Evolutionary conservation across 208 protist genomes (phyloP).

Genomic region (Borovskyia barvae): DNA sequence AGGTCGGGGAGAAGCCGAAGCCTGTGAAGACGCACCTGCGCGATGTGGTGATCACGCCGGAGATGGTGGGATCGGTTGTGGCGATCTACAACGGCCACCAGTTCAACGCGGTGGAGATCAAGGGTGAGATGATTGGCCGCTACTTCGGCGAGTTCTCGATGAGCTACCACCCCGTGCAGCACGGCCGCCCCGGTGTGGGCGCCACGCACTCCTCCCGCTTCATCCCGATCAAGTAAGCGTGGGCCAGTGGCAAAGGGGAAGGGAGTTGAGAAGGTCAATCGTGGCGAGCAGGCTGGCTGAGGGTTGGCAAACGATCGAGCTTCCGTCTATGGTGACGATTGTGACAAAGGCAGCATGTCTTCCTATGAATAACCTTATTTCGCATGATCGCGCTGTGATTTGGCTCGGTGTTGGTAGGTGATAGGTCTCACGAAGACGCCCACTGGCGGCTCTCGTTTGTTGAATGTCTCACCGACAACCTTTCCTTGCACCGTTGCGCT

Average conservation of each 20-base stretch:
- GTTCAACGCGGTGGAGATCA: conserved; percentile 99
- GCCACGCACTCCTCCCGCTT: conserved; percentile 95
- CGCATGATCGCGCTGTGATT: too few species aligned
- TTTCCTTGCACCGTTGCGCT: too few species aligned
- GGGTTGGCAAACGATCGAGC: too few species aligned
- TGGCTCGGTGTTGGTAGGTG: too few species aligned
- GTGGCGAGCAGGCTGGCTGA: too few species aligned
- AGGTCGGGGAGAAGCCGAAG: conserved; percentile 97
- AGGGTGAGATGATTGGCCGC: conserved; percentile 99
- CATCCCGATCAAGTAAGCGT: conserved; percentile 81
- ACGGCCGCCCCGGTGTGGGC: conserved; percentile 99
- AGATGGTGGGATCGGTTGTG: conserved; percentile 99
- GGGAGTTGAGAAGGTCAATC: too few species aligned
- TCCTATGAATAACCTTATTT: too few species aligned
- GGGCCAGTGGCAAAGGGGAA: not conserved
- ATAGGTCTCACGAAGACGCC: too few species aligned
- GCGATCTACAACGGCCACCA: conserved; percentile 99
- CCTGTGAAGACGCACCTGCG: conserved; percentile 99
- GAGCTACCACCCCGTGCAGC: conserved; percentile 98
- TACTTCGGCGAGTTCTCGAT: conserved; percentile 99
- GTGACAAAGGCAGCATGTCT: too few species aligned
- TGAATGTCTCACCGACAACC: too few species aligned
- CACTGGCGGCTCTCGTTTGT: too few species aligned
- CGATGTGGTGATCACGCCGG: conserved; percentile 99
- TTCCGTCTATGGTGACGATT: too few species aligned